phyloP scores from a whole-genome alignment of 257 asterid genomes.

The Solanum chilense region DNA sequence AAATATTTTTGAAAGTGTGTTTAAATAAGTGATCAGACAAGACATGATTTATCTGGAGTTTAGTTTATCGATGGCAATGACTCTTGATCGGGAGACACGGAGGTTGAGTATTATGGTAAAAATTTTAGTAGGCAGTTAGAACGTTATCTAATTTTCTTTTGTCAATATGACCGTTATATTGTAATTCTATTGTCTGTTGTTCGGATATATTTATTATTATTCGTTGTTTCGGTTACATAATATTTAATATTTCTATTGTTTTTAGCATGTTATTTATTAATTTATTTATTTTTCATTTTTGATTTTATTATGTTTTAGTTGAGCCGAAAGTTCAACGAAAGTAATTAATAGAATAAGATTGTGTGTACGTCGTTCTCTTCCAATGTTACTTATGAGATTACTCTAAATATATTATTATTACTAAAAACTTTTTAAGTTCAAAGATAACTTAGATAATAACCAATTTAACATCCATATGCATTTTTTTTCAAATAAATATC shows the following conservation, averaged over 20 bases:
- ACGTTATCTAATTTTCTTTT: neutral
- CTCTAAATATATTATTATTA: neutral
- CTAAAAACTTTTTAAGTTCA: neutral
- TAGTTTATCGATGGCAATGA: neutral
- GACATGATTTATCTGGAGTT: neutral
- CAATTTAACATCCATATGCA: neutral
- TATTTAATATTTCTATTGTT: neutral
- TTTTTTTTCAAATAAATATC: no score
- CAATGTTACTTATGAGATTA: no score
- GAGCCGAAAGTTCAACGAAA: neutral
- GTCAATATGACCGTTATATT: neutral
- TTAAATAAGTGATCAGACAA: neutral
- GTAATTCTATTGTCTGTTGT: neutral
- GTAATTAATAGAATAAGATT: rapidly evolving
- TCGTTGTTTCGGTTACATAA: rapidly evolving
- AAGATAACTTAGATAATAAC: neutral
- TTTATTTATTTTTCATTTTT: neutral
- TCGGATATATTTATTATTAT: neutral
- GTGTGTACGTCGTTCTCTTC: rapidly evolving
- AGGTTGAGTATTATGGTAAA: neutral
- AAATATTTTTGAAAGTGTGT: neutral
- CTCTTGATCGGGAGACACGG: neutral
- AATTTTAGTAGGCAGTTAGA: neutral
- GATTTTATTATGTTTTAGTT: neutral
- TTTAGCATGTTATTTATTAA: neutral